Percentiles rank a stretch among this genome's conserved stretches.
phyloP scores from a whole-genome alignment of 2,329 filamentous ascomycete species.

The Cordyceps pruinosa region DNA sequence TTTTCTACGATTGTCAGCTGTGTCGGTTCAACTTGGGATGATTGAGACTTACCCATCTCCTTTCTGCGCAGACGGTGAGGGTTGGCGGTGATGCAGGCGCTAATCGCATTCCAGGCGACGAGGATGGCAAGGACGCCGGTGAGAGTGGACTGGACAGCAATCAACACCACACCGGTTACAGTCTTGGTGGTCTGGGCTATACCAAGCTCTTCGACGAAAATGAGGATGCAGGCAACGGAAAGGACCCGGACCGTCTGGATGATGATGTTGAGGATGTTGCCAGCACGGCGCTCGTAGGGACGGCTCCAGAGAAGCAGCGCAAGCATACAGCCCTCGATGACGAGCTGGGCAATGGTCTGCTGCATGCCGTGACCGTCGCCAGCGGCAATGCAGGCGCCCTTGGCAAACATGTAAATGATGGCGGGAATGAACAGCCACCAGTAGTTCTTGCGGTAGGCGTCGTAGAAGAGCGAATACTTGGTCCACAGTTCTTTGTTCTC shows the following conservation, averaged over 20 bases:
- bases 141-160: constrained; percentile 80
- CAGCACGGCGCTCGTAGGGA: constrained; percentile 79
- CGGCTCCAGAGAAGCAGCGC: constrained; percentile 73
- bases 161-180: constrained; percentile 84
- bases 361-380: constrained; percentile 77
- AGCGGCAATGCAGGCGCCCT: constrained; percentile 77
- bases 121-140: constrained; percentile 79
- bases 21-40: constrained; percentile 2
- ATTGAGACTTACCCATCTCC: constrained; percentile 65
- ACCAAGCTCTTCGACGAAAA: constrained; percentile 90
- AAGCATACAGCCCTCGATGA: constrained; percentile 76
- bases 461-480: constrained; percentile 97
- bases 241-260: constrained; percentile 86
- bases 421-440: constrained; percentile 95
- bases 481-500: constrained; percentile 87
- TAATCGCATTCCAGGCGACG: constrained; percentile 82
- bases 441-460: constrained; percentile 86
- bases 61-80: constrained; percentile 84
- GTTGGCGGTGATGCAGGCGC: constrained; percentile 76
- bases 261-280: constrained; percentile 87
- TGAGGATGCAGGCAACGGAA: constrained; percentile 79
- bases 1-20: constrained; percentile 54
- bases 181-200: constrained; percentile 90
- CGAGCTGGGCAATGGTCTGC: constrained; percentile 72
- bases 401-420: constrained; percentile 85